Conservation (phyloP, 805 yeast species). For the Lachancea thermotolerans region DNA sequence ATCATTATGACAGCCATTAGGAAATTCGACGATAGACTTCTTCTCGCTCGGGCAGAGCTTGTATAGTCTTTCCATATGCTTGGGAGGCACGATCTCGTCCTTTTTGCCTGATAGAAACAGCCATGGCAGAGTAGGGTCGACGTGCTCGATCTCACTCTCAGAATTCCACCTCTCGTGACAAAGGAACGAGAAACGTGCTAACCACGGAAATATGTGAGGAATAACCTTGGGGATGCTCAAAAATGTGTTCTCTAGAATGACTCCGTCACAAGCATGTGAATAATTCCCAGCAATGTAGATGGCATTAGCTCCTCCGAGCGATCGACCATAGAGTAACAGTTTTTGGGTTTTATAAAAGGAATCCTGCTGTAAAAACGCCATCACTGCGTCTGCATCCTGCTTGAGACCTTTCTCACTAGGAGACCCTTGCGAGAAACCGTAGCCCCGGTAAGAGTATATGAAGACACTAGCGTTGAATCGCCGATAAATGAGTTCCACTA, state of each 20-base stretch:
- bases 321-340: slow-evolving; percentile 74
- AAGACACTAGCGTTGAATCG: slow-evolving; percentile 68
- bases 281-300: slow-evolving; percentile 66
- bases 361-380: slow-evolving; percentile 51
- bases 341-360: slow-evolving; percentile 41
- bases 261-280: slow-evolving; percentile 46
- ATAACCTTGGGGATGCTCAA: slow-evolving; percentile 63
- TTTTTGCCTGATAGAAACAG: slow-evolving; percentile 63
- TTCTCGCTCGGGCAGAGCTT: slow-evolving; percentile 42
- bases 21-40: slow-evolving; percentile 51
- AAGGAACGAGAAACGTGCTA: slow-evolving; percentile 47
- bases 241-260: slow-evolving; percentile 84
- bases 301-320: slow-evolving; percentile 93
- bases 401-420: slow-evolving; percentile 78
- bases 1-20: slow-evolving; percentile 72
- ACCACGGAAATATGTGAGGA: slow-evolving; percentile 66
- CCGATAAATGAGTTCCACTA: slow-evolving; percentile 61
- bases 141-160: slow-evolving; percentile 46
- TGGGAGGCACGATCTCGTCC: slow-evolving; percentile 91
- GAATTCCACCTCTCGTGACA: slow-evolving; percentile 84
- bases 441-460: slow-evolving; percentile 85
- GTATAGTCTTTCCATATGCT: slow-evolving; percentile 61
- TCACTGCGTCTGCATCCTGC: slow-evolving; percentile 67
- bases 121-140: slow-evolving; percentile 53
- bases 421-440: slow-evolving; percentile 71